Conservation (phyloP, 2,329 filamentous ascomycete genomes). For the Laburnicola sp. region DNA sequence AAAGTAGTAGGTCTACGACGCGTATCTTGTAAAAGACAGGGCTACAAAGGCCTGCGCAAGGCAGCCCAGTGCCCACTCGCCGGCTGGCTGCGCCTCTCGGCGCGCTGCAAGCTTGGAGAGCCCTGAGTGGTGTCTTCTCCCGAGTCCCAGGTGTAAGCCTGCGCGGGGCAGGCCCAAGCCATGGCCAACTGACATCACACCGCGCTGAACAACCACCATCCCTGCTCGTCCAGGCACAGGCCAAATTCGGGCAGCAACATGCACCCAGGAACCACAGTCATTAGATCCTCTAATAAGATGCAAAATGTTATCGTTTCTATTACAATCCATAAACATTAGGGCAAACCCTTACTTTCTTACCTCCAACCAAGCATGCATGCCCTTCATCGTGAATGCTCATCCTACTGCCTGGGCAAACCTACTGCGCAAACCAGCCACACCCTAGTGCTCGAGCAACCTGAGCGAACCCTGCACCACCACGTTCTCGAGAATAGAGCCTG, state of each 20-base stretch:
- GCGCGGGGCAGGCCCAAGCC: no score
- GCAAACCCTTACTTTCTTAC: conserved; percentile 26
- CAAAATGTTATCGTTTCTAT: conserved; percentile 25
- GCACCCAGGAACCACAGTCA: background rate
- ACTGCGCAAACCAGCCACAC: conserved; percentile 18
- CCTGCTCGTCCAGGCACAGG: conserved; percentile 7
- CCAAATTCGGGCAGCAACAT: conserved; percentile 6
- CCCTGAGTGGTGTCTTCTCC: conserved; percentile 18
- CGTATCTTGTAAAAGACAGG: background rate
- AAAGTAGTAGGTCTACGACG: background rate
- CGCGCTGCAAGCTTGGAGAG: background rate
- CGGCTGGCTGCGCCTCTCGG: conserved; percentile 10
- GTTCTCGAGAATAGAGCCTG: conserved; percentile 96
- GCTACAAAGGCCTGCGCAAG: conserved; percentile 4
- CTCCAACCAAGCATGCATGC: conserved; percentile 29
- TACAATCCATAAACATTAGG: conserved; percentile 26
- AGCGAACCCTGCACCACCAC: conserved; percentile 98
- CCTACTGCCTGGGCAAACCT: conserved; percentile 30
- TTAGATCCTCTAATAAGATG: background rate
- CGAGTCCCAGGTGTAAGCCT: background rate
- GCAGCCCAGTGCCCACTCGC: conserved; percentile 1
- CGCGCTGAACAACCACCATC: conserved; percentile 3
- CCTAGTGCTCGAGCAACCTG: conserved; percentile 69
- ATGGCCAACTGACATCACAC: conserved; percentile 22
- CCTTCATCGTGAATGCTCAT: conserved; percentile 13